phyloP scores from a whole-genome alignment of 805 yeast species.

The Hanseniaspora mollemarum region DNA sequence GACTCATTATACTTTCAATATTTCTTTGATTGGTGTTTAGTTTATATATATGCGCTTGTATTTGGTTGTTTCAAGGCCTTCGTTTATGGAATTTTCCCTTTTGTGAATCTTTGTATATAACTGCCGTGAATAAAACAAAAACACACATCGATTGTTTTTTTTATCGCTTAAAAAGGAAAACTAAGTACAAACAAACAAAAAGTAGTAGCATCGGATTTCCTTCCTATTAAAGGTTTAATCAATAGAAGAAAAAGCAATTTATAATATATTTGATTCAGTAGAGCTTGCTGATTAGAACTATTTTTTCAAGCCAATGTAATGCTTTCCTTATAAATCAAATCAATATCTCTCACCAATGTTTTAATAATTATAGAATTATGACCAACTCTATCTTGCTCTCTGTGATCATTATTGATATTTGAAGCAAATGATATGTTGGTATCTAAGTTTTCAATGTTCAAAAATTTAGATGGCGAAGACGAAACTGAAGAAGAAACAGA shows the following conservation, averaged over 20 bases:
- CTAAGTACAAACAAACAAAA: background rate
- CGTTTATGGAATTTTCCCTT: no score
- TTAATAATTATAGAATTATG: conserved; percentile 28
- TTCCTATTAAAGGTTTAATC: background rate
- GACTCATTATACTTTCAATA: background rate
- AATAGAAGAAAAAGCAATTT: background rate
- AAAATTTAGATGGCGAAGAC: conserved; percentile 23
- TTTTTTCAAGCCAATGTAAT: conserved; percentile 11
- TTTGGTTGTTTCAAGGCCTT: no score
- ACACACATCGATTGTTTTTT: background rate
- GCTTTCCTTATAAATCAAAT: conserved; percentile 15
- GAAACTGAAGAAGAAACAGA: conserved; percentile 16
- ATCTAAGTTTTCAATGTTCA: conserved; percentile 14
- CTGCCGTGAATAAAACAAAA: background rate
- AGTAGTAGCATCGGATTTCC: no score
- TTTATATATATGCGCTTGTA: background rate
- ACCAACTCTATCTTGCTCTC: conserved; percentile 24
- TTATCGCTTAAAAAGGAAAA: background rate
- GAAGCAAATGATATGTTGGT: background rate
- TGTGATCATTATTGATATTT: background rate
- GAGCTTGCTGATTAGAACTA: background rate
- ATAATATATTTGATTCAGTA: no score
- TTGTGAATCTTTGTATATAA: background rate
- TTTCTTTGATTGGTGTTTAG: background rate
- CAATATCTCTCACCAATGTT: conserved; percentile 28